These are phyloP conservation scores for Tritrichomonas foetus DNA, from an alignment of 208 protist genomes.

Conservation along the genomic window DNA sequence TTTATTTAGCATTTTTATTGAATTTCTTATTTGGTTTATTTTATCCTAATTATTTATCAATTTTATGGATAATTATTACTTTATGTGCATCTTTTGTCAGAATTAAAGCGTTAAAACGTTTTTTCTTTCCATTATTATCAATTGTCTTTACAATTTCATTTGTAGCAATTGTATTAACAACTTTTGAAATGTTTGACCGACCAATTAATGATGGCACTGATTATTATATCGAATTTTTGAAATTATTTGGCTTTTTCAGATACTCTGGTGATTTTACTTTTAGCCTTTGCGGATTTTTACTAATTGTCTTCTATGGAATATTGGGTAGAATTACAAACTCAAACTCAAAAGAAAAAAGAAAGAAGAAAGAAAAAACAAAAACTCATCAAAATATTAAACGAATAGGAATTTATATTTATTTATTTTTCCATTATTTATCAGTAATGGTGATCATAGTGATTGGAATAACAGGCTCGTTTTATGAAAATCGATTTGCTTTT, in stretches of 20 bases:
- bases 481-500: background rate
- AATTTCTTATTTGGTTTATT: background rate
- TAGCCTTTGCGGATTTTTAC: background rate
- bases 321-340: background rate
- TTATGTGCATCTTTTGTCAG: background rate
- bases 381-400: no score
- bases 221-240: background rate
- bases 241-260: background rate
- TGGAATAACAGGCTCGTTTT: background rate
- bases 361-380: no score
- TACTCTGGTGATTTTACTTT: background rate
- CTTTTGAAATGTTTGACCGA: background rate
- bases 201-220: no score
- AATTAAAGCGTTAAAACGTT: background rate
- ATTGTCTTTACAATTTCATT: background rate
- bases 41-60: background rate
- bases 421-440: no score
- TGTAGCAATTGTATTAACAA: background rate
- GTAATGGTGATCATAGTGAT: background rate
- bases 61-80: background rate
- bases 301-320: background rate
- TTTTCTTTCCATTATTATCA: constrained; percentile 11
- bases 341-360: background rate
- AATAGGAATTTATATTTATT: no score
- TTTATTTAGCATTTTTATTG: background rate